phyloP scores from a whole-genome alignment of 176 grass and related monocot species.

The Hyparrhenia diplandra region DNA sequence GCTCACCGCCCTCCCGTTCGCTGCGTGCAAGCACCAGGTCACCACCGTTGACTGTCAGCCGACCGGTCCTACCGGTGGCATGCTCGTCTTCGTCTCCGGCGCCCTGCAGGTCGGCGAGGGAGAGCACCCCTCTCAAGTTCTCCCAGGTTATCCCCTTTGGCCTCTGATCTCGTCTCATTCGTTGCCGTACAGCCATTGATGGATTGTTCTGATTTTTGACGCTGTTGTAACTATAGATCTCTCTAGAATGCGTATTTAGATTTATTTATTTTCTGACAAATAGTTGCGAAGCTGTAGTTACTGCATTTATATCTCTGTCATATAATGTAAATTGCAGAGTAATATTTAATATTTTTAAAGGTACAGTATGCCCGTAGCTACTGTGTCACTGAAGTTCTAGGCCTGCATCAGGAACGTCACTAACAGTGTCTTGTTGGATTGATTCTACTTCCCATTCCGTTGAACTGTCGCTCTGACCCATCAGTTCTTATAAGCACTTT shows the following conservation, averaged over 20 bases:
- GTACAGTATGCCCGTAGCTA: background rate
- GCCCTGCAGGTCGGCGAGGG: slow-evolving; percentile 38
- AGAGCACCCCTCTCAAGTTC: slow-evolving; percentile 60
- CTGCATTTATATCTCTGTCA: background rate
- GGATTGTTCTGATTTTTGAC: background rate
- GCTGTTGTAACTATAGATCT: background rate
- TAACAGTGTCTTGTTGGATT: background rate
- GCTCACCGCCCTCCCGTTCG: slow-evolving; percentile 60
- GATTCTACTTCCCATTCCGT: background rate
- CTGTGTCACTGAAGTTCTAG: background rate
- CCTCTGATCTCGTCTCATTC: background rate
- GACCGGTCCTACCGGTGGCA: slow-evolving; percentile 52
- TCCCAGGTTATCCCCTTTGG: slow-evolving; percentile 37
- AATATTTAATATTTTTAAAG: background rate
- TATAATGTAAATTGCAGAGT: background rate
- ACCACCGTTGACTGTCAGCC: slow-evolving; percentile 66
- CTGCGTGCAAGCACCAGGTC: slow-evolving; percentile 38
- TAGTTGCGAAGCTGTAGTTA: background rate
- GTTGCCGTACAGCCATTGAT: background rate
- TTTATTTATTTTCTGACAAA: background rate
- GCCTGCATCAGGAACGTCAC: background rate
- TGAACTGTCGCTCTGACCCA: background rate
- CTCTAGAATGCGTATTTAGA: background rate
- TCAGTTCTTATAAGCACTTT: background rate
- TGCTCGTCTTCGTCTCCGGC: slow-evolving; percentile 73